phyloP scores from a whole-genome alignment of 306 rosid genomes.

The Cicer arietinum region DNA sequence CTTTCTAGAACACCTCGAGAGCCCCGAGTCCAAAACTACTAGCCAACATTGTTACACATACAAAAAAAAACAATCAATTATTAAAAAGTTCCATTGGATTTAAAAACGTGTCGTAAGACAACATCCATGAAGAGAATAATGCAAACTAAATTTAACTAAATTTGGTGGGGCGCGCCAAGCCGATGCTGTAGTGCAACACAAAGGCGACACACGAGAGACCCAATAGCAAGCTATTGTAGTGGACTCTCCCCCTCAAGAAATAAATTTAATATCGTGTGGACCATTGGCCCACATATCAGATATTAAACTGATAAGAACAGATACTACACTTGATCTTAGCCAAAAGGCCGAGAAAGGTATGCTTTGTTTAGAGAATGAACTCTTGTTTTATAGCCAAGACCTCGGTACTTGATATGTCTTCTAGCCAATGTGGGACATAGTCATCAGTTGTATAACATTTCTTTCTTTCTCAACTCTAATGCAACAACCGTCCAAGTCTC shows the following conservation, averaged over 20 bases:
- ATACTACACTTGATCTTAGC: not conserved
- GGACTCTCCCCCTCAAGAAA: not conserved
- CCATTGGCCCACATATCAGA: not conserved
- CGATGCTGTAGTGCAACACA: not conserved
- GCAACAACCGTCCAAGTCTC: not conserved
- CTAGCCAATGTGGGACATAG: not conserved
- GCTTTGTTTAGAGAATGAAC: not conserved
- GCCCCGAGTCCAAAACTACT: too few relatives aligned
- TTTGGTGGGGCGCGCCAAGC: not conserved
- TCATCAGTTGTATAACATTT: too few relatives aligned
- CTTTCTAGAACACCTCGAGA: too few relatives aligned
- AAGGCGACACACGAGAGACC: not conserved
- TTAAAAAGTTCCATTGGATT: too few relatives aligned
- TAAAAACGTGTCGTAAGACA: too few relatives aligned
- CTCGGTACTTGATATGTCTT: not conserved
- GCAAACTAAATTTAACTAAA: too few relatives aligned
- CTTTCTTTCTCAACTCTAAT: too few relatives aligned
- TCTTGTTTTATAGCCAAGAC: not conserved
- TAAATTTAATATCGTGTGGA: not conserved
- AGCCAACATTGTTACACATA: too few relatives aligned
- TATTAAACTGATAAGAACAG: too few relatives aligned
- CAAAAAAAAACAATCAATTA: too few relatives aligned
- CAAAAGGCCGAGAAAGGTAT: slow-evolving; percentile 5
- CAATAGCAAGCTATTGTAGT: not conserved
- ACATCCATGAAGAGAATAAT: too few relatives aligned